Conservation (phyloP, 2,329 filamentous ascomycete species). For the Apiospora aurea region DNA sequence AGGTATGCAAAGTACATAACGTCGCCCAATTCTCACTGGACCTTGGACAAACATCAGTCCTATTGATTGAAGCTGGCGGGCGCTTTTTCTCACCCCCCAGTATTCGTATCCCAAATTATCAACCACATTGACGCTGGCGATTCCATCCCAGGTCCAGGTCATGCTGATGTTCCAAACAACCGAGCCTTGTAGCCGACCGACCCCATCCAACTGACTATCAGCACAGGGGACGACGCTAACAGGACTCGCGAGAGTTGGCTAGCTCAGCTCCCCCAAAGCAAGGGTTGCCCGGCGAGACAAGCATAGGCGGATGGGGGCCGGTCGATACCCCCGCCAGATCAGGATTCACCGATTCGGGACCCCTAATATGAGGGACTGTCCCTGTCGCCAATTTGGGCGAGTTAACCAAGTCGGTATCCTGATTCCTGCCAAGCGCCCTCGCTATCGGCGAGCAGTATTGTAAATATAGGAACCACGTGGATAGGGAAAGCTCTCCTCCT, state of each 20-base stretch:
- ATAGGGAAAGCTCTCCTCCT: background rate
- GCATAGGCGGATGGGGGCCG: background rate
- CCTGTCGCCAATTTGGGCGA: background rate
- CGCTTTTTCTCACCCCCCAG: background rate
- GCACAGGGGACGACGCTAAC: conserved; percentile 8
- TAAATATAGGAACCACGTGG: conserved; percentile 25
- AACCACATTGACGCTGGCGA: background rate
- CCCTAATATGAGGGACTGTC: background rate
- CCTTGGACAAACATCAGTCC: background rate
- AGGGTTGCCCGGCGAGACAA: conserved; percentile 10
- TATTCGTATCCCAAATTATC: background rate
- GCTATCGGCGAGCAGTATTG: background rate
- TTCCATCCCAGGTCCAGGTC: background rate
- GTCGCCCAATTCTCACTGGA: background rate
- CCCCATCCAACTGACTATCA: background rate
- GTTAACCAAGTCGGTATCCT: background rate
- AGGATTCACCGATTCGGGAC: conserved; percentile 15
- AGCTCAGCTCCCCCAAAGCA: background rate
- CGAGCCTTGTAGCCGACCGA: background rate
- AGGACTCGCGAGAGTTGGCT: background rate
- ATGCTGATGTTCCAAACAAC: background rate
- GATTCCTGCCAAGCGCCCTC: conserved; percentile 13
- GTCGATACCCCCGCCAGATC: background rate
- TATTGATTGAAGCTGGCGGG: background rate
- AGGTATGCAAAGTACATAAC: background rate